Evolutionary conservation across 768 basidiomycete species (phyloP).

Genomic region (Naematelia encephala): DNA sequence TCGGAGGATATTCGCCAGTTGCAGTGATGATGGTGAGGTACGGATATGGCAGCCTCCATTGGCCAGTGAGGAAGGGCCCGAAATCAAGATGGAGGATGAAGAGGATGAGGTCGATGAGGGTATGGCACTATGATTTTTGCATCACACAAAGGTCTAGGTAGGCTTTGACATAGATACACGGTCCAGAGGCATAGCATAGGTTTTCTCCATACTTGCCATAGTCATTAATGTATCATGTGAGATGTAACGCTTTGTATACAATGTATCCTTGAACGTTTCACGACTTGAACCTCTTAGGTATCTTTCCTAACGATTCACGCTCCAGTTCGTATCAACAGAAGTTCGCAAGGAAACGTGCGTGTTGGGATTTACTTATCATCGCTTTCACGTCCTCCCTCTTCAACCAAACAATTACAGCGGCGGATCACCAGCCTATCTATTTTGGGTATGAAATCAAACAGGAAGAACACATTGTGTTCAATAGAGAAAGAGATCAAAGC

Average conservation of each 20-base stretch:
- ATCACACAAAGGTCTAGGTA: not conserved
- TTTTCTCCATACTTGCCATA: not conserved
- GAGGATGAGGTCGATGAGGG: constrained; percentile 21
- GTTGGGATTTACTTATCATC: no score
- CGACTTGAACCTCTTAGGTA: no score
- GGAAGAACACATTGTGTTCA: no score
- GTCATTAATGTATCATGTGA: not conserved
- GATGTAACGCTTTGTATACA: not conserved
- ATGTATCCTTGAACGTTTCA: no score
- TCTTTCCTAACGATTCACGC: no score
- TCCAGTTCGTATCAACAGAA: no score
- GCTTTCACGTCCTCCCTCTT: no score
- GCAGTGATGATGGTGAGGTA: constrained; percentile 86
- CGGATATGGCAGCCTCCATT: constrained; percentile 47
- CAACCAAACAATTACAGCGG: no score
- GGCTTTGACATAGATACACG: not conserved
- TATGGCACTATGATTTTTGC: constrained; percentile 26
- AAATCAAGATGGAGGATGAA: constrained; percentile 1
- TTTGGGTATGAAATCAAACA: no score
- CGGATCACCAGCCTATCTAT: no score
- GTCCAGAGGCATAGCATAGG: not conserved
- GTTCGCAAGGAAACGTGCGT: no score
- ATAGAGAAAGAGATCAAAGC: no score
- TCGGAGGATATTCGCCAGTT: constrained; percentile 85
- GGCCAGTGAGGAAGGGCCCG: not conserved